Conservation (phyloP, 768 basidiomycete species). For the Agrocybe praecox region DNA sequence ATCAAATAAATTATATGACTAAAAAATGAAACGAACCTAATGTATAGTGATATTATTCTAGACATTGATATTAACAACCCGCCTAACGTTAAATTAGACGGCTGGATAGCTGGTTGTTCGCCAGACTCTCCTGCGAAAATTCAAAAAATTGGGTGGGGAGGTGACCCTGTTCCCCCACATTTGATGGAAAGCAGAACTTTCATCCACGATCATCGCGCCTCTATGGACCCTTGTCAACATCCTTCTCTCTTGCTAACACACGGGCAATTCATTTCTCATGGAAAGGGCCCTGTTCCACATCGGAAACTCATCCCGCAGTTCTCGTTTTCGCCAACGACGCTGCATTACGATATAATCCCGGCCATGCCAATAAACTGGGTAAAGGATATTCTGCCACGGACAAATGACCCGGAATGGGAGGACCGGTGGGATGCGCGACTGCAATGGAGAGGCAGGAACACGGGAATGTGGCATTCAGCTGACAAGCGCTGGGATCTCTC, state of each 20-base stretch:
- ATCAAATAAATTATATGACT: too few species aligned
- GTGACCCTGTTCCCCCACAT: conserved; percentile 16
- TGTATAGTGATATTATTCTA: conserved; percentile 10
- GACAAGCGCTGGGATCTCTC: conserved; percentile 40
- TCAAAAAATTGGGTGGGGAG: conserved; percentile 27
- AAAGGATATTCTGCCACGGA: conserved; percentile 28
- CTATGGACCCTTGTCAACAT: conserved; percentile 52
- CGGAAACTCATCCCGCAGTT: conserved; percentile 50
- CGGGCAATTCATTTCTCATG: conserved; percentile 54
- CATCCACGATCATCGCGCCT: conserved; percentile 43
- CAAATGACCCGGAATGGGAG: conserved; percentile 60
- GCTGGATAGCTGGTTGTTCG: conserved; percentile 43
- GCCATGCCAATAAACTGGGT: conserved; percentile 49
- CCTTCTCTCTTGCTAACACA: conserved; percentile 40
- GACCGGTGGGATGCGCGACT: conserved; percentile 57
- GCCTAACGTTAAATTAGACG: conserved; percentile 28
- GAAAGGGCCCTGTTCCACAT: conserved; percentile 44
- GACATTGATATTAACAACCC: conserved; percentile 34
- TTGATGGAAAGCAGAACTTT: conserved; percentile 35
- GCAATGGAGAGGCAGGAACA: conserved; percentile 75
- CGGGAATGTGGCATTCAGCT: conserved; percentile 54
- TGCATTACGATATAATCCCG: conserved; percentile 57
- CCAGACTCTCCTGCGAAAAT: conserved; percentile 33
- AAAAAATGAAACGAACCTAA: not conserved
- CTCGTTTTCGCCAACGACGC: conserved; percentile 43